Base-by-base conservation (phyloP, 345 rosid genomes). In the Hirschfeldia incana region DNA sequence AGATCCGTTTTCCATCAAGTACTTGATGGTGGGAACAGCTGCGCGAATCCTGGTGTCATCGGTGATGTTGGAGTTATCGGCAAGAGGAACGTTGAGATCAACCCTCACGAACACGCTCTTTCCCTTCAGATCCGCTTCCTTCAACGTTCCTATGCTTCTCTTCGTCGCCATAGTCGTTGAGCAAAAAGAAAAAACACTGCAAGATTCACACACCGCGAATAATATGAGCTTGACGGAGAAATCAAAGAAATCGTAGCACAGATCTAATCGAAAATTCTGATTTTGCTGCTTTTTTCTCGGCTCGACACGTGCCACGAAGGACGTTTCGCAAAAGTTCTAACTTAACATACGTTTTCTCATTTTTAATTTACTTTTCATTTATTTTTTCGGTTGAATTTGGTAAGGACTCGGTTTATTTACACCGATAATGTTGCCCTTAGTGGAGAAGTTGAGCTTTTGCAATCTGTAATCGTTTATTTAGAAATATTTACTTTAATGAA, bases 31-130 rank as follows among this genome's bases (percentile, higher is more conserved):
- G n/a, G 99, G 99, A 55, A 95, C 30, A 39, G 99, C 99, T 26
- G 98, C 98, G 29, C 98, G 87, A 44, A 95, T 71, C 82, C 98
- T 91, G 37, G 99, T 95, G 70, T 95, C 99, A 76, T 95, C 99
- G 7, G 97, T 91, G 81, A 95, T 93, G 70, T 91, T 93, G 83
- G 88, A 94, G 88, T 78, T 90, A 51, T 93, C 97, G 55, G 93
- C 98, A 60, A 95, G 78, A 70, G 99, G 99, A 58, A 95, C 99
- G 78, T 95, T 93, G 67, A 95, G 86, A 73, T 95, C 98, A 74
- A 89, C 99, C 74, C 99, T 87, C 67, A 95, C 98, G 75, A 93
- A 90, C 69, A 93, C 99, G 46, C 83, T 93, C 90, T 95, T 95
- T 82, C 97, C 99, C 68, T 95, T 93, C 89, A 95, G 85, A 76